Conservation (phyloP, 2,329 filamentous ascomycete genomes). For the Beauveria pseudobassiana region DNA sequence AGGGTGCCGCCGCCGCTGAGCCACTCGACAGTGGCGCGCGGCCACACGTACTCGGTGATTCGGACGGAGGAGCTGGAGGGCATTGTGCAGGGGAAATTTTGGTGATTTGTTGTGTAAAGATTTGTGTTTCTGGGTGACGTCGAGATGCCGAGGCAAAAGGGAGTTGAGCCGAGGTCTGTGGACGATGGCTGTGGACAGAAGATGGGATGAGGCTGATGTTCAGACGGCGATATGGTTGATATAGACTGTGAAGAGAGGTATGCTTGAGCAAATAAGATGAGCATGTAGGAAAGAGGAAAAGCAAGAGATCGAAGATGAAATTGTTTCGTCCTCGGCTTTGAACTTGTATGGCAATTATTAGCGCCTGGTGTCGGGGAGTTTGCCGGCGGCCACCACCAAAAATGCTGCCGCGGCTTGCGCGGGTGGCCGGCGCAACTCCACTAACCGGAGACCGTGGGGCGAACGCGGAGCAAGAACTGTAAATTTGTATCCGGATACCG, state of each 20-base stretch:
- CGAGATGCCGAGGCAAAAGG: background rate
- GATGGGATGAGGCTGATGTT: background rate
- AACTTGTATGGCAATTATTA: background rate
- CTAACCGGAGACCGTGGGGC: background rate
- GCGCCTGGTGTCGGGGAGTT: background rate
- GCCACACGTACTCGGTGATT: slow-evolving; percentile 8
- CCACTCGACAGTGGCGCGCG: background rate
- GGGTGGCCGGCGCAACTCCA: background rate
- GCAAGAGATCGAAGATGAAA: background rate
- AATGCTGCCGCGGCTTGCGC: background rate
- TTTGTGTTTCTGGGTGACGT: background rate
- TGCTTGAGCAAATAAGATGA: background rate
- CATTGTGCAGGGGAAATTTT: background rate
- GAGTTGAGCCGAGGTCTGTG: background rate
- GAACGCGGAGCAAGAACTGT: background rate
- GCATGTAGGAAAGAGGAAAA: background rate
- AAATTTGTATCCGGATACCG: no score
- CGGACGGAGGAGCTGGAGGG: background rate
- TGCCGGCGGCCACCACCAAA: background rate
- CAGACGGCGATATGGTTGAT: background rate
- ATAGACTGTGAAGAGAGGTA: background rate
- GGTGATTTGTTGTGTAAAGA: background rate
- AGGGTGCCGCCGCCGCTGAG: background rate
- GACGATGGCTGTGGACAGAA: background rate
- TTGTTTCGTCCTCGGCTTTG: background rate